Base-by-base conservation (phyloP, 176 grass and related monocot genomes). In the Secale cereale region DNA sequence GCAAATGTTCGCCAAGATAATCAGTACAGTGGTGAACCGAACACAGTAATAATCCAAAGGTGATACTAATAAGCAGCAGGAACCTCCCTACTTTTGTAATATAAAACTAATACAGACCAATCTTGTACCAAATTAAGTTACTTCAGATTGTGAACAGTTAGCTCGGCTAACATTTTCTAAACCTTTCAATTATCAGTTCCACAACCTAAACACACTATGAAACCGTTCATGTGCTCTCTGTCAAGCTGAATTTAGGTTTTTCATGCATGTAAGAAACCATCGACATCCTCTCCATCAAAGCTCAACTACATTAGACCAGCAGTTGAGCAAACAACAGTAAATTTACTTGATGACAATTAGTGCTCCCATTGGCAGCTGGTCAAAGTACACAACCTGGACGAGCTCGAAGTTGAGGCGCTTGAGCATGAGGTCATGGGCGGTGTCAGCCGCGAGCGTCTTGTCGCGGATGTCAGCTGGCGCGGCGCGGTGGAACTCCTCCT, bases 391-490 rank as follows among this genome's bases (percentile, higher is more conserved):
- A 85, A 99, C 97, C 91, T 99, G 97, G 22, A 90, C 77, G 62
- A 99, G 86, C 88, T 99, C 93, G 20, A 92, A 99, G 81, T 96
- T 99, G 76, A 99, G 91, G 65, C 91, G 89, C 88, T 99, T 99
- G 64, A 99, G 88, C 97, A 94, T 99, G 77, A 96, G 84, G 88
- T 99, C 90, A 14, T 99, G 97, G 0, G 93, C 82, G 3, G 78
- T 62, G 30, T 99, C 97, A 6, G 81, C 77, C 15, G 94, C 93
- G 8, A 99, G 90, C 28, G 84, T 83, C 93, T 91, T 94, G 46
- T 89, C 91, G 2, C 89, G 92, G 66, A 99, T 96, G 36, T 87
- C 82, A 4, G 89, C 78, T 0, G 97, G 93, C 1, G 91, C 93
- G 1, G 77, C 29, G 6, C 81, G 76, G 45, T 89, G 88, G 65